These are phyloP conservation scores for Populus tremula DNA, from an alignment of 345 rosid genomes.

Conservation along the genomic window DNA sequence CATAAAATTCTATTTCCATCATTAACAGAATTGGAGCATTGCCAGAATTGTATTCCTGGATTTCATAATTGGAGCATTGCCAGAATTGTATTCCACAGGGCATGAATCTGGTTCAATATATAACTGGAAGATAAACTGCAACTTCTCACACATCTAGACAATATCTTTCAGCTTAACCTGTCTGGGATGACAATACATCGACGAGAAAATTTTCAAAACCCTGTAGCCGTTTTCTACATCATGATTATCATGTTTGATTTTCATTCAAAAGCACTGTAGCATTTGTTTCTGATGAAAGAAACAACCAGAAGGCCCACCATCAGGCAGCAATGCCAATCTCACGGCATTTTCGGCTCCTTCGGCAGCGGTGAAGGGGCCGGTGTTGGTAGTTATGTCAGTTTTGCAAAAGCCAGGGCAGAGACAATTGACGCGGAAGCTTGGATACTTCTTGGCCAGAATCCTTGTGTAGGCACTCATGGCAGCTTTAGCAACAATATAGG, in stretches of 20 bases:
- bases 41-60: no score
- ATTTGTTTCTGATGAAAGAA: constrained; percentile 22
- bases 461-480: constrained; percentile 36
- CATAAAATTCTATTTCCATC: no score
- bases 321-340: constrained; percentile 33
- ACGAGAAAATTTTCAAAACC: neutral
- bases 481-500: constrained; percentile 30
- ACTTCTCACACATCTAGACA: neutral
- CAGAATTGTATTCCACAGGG: no score
- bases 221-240: neutral
- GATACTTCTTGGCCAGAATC: constrained; percentile 35
- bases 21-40: no score
- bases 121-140: neutral
- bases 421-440: constrained; percentile 24
- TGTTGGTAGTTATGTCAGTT: constrained; percentile 31
- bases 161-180: neutral
- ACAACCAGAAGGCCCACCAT: constrained; percentile 33
- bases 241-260: neutral
- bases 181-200: neutral
- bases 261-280: constrained; percentile 1
- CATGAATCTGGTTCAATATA: no score
- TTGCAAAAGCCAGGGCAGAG: constrained; percentile 38
- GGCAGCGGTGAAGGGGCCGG: constrained; percentile 18
- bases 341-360: constrained; percentile 37
- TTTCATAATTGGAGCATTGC: no score